A percentile compares a stretch with the other conserved stretches of the same genome.
Evolutionary conservation across 345 rosid genomes (phyloP).

Genomic region (Syzygium aromaticum): DNA sequence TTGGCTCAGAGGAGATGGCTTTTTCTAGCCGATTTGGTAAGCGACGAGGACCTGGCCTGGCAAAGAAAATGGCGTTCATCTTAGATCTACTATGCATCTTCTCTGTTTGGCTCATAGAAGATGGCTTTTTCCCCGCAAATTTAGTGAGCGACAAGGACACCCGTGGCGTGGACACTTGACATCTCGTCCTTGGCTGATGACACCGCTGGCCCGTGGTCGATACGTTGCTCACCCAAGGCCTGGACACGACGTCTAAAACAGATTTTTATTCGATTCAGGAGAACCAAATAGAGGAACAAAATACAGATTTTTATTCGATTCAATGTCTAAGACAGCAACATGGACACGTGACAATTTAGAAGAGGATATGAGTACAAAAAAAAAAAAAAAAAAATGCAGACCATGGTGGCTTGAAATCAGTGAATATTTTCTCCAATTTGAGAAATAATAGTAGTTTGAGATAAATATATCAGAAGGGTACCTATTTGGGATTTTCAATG

Average conservation of each 20-base stretch:
- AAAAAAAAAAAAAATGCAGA: neutral
- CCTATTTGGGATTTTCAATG: neutral
- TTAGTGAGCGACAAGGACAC: neutral
- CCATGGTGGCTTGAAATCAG: neutral
- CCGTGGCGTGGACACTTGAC: neutral
- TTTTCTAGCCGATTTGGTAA: neutral
- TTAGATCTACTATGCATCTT: neutral
- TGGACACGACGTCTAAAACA: neutral
- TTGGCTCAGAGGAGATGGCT: neutral
- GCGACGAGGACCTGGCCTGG: neutral
- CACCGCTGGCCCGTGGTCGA: neutral
- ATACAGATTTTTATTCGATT: neutral
- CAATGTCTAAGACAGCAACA: neutral
- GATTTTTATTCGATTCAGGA: too few species aligned
- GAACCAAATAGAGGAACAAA: neutral
- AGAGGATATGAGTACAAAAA: neutral
- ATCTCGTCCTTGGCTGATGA: neutral
- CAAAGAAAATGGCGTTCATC: neutral
- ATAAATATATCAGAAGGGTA: neutral
- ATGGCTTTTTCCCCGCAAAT: neutral
- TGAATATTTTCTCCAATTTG: too few species aligned
- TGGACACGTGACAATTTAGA: neutral
- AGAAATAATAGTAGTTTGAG: neutral
- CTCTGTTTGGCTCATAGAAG: neutral
- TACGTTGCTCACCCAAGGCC: neutral